These are phyloP conservation scores for Fragilariopsis cylindrus DNA, from an alignment of 108 stramenopile genomes.

Conservation along the genomic window DNA sequence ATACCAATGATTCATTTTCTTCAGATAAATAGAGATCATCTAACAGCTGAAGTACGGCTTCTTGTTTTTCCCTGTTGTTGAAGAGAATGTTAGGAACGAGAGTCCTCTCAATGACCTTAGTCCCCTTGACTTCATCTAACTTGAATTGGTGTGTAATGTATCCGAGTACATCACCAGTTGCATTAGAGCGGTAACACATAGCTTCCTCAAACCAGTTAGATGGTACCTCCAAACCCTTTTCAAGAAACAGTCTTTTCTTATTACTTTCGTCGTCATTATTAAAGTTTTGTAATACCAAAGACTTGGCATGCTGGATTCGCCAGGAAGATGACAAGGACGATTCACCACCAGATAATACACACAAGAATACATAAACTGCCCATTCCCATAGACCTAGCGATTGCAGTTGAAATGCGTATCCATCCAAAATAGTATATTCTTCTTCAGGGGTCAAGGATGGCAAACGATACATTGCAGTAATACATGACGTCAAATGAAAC, in stretches of 20 bases:
- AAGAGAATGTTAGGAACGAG: constrained; percentile 68
- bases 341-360: constrained; percentile 21
- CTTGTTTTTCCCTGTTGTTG: constrained; percentile 14
- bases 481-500: constrained; percentile 47
- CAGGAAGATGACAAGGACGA: constrained; percentile 6
- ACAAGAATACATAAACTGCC: constrained; percentile 76
- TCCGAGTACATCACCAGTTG: constrained; percentile 42
- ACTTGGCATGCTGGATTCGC: constrained; percentile 42
- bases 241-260: constrained; percentile 49
- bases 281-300: constrained; percentile 55
- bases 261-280: constrained; percentile 10
- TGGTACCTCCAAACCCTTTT: constrained; percentile 56
- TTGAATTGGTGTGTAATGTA: constrained; percentile 48
- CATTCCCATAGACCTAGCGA: constrained; percentile 68
- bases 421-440: constrained; percentile 51
- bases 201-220: constrained; percentile 65
- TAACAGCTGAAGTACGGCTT: constrained; percentile 3
- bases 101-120: constrained; percentile 42
- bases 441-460: constrained; percentile 40
- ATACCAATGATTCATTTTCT: constrained; percentile 16
- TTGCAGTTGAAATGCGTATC: constrained; percentile 67
- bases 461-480: constrained; percentile 47
- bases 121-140: constrained; percentile 31
- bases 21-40: constrained; percentile 17
- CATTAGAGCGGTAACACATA: constrained; percentile 43